Conservation (phyloP, 306 rosid genomes). For the Potentilla sterilis region DNA sequence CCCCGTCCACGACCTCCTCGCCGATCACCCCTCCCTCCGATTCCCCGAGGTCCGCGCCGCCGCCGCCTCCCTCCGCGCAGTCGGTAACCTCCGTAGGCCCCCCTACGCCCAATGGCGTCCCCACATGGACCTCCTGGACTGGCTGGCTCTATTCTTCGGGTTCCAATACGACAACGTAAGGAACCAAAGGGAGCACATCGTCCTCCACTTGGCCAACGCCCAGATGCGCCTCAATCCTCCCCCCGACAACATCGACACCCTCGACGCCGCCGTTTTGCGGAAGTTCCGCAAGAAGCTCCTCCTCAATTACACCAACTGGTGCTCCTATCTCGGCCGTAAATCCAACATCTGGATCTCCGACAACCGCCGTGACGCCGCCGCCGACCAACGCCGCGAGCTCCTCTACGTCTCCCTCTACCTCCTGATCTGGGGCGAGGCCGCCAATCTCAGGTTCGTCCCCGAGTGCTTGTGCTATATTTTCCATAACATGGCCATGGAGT, state of each 20-base stretch:
- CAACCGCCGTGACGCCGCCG: conserved; percentile 22
- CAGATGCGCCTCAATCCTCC: conserved; percentile 96
- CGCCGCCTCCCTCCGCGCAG: conserved; percentile 55
- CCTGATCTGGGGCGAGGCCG: conserved; percentile 95
- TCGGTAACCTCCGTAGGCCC: conserved; percentile 70
- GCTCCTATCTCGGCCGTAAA: conserved; percentile 84
- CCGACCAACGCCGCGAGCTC: conserved; percentile 76
- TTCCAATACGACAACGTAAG: conserved; percentile 85
- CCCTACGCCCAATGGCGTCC: conserved; percentile 67
- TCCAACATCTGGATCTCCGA: conserved; percentile 84
- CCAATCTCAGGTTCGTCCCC: conserved; percentile 74
- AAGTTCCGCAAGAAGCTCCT: conserved; percentile 76
- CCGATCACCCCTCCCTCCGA: conserved; percentile 86
- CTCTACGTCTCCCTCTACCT: conserved; percentile 77
- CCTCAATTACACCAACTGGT: conserved; percentile 72
- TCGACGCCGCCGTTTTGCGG: conserved; percentile 64
- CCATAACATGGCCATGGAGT: conserved; percentile 81
- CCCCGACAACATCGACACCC: conserved; percentile 80
- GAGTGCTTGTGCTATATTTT: conserved; percentile 84
- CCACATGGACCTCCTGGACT: conserved; percentile 79
- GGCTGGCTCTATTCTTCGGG: conserved; percentile 84
- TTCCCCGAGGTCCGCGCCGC: conserved; percentile 94
- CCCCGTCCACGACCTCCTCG: conserved; percentile 80
- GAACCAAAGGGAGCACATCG: conserved; percentile 93
- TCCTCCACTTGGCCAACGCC: conserved; percentile 90